These are phyloP conservation scores for Fusarium keratoplasticum DNA, from an alignment of 2,329 filamentous ascomycete genomes.

Conservation along the genomic window DNA sequence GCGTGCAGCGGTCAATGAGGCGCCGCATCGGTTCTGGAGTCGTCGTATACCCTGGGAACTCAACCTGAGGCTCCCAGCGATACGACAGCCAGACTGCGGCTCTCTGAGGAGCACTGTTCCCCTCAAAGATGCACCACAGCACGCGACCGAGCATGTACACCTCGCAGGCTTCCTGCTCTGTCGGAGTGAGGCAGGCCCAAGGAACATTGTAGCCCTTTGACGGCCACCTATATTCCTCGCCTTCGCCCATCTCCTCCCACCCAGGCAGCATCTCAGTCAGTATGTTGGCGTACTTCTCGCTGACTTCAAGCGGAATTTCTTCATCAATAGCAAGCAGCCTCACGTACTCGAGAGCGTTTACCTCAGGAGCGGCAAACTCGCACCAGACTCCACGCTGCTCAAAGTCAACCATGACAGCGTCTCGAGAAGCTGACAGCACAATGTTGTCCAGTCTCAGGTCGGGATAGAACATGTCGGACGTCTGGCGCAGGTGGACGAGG, in stretches of 20 bases:
- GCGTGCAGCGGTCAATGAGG: slow-evolving; percentile 65
- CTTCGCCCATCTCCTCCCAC: slow-evolving; percentile 56
- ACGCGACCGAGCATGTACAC: slow-evolving; percentile 73
- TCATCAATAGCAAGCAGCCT: slow-evolving; percentile 65
- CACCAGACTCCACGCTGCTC: slow-evolving; percentile 73
- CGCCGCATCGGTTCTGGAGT: slow-evolving; percentile 59
- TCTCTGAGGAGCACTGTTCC: slow-evolving; percentile 67
- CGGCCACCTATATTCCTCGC: slow-evolving; percentile 61
- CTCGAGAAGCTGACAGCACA: slow-evolving; percentile 59
- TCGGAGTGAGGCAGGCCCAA: slow-evolving; percentile 64
- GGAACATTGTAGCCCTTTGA: slow-evolving; percentile 65
- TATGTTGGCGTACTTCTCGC: slow-evolving; percentile 54
- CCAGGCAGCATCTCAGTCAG: slow-evolving; percentile 59
- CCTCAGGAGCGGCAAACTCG: slow-evolving; percentile 70
- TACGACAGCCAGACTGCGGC: slow-evolving; percentile 71
- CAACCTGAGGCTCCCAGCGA: slow-evolving; percentile 64
- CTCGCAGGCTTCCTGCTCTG: slow-evolving; percentile 68
- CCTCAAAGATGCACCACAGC: slow-evolving; percentile 73
- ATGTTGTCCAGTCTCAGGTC: slow-evolving; percentile 71
- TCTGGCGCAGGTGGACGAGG: slow-evolving; percentile 61
- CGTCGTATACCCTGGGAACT: slow-evolving; percentile 64
- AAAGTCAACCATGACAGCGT: slow-evolving; percentile 70
- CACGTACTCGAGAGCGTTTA: slow-evolving; percentile 69
- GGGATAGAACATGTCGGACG: slow-evolving; percentile 64
- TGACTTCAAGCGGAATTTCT: slow-evolving; percentile 55